These are phyloP conservation scores for Pyrus communis DNA, from an alignment of 306 rosid genomes.

Conservation along the genomic window DNA sequence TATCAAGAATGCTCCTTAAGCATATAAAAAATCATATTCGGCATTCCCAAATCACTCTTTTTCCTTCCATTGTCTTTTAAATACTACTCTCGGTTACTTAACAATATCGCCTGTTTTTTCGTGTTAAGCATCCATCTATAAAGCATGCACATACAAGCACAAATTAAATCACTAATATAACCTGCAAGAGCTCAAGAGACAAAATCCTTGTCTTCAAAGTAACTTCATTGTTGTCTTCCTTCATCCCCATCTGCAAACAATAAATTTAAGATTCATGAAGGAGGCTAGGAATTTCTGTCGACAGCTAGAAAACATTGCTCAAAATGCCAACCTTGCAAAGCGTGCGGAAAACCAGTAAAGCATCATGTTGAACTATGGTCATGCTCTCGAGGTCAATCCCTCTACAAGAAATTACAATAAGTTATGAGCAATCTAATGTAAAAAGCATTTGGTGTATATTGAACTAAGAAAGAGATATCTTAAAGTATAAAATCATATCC, in stretches of 20 bases:
- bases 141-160: constrained; percentile 13
- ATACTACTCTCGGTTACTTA: neutral
- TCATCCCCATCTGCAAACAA: constrained; percentile 89
- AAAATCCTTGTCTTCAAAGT: constrained; percentile 85
- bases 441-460: neutral
- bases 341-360: constrained; percentile 89
- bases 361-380: constrained; percentile 82
- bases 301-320: constrained; percentile 13
- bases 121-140: neutral
- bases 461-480: constrained; percentile 11
- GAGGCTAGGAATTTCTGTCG: constrained; percentile 16
- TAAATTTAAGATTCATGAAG: constrained; percentile 16
- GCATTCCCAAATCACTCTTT: neutral
- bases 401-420: constrained; percentile 37
- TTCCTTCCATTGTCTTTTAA: neutral
- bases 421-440: constrained; percentile 18
- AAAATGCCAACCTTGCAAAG: constrained; percentile 88
- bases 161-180: constrained; percentile 22
- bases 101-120: neutral
- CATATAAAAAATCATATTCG: neutral
- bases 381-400: constrained; percentile 98
- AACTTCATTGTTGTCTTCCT: constrained; percentile 94
- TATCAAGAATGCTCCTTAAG: neutral
- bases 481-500: constrained; percentile 18
- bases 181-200: constrained; percentile 99